Evolutionary conservation across 2,329 filamentous ascomycete genomes (phyloP), one percentile per base, ranked within the genome.

Genomic region (Penicillium sp.): DNA sequence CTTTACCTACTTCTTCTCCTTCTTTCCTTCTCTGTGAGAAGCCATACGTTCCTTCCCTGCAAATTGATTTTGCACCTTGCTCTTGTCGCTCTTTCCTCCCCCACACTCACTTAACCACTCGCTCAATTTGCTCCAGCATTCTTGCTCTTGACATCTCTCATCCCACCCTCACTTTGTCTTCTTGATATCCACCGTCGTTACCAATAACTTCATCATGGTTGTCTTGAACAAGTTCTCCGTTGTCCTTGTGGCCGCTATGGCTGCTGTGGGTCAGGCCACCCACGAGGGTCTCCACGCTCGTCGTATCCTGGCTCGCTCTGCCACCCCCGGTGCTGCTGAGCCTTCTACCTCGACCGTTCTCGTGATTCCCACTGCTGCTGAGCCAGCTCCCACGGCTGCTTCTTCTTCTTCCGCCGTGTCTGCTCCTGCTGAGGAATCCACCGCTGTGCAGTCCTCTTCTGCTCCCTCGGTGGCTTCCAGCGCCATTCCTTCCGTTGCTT

Each of bases 61-160:
- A 73, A 73, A 73, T 75, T 65, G 73, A 75, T 63, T 75, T 75
- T 71, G 73, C 67, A 58, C 40, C 41, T 40, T 55, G 50, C 49
- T 60, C 41, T 19, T 19, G 35, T 42, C 54, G 21, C 35, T 46
- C 57, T 59, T 59, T 54, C 40, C 47, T 54, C 40, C 47, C 46
- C 35, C 54, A 47, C 49, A 35, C 27, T 45, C 45, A 12, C 31
- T 38, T 27, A 42, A 46, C 41, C 25, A 17, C n/a, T 31, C 19
- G 27, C 49, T 29, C 17, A 12, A 10, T 37, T n/a, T 37, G 46
- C 45, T 47, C 13, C 23, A 4, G 41, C 43, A 31, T 4, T 25
- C 25, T 43, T 42, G 29, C n/a, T 35, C 29, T 31, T 23, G n/a
- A 50, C 42, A 38, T 41, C 38, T 56, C 46, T 56, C 50, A 48